Evolutionary conservation across 345 rosid genomes (phyloP).

Genomic region (Carallia brachiata): DNA sequence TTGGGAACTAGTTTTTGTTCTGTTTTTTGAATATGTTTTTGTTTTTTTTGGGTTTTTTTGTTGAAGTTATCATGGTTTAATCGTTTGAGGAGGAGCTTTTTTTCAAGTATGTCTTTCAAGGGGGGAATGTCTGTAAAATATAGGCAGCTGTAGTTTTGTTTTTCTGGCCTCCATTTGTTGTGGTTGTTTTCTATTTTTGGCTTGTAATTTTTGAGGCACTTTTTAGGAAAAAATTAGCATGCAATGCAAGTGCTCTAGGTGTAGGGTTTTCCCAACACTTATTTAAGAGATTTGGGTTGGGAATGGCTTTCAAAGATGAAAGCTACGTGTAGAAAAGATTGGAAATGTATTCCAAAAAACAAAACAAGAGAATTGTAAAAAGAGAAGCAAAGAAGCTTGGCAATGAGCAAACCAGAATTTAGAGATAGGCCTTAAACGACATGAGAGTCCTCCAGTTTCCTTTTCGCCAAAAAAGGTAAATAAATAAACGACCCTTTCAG

Average conservation of each 20-base stretch:
- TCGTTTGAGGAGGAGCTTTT: constrained; percentile 39
- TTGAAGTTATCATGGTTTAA: constrained; percentile 49
- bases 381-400: not conserved
- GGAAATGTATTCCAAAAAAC: constrained; percentile 9
- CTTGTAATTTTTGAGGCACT: constrained; percentile 20
- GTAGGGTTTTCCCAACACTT: constrained; percentile 12
- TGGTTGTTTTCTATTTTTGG: not conserved
- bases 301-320: constrained; percentile 21
- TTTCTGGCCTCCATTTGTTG: not conserved
- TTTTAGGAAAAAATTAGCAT: constrained; percentile 17
- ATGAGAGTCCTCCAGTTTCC: too few relatives aligned
- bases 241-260: constrained; percentile 17
- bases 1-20: too few relatives aligned
- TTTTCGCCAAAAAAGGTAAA: not conserved
- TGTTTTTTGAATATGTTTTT: too few relatives aligned
- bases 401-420: too few relatives aligned
- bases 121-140: constrained; percentile 23
- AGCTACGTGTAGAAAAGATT: constrained; percentile 21
- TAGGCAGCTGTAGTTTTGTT: too few relatives aligned
- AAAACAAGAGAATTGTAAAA: not conserved
- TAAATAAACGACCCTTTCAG: not conserved
- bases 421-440: too few relatives aligned
- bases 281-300: constrained; percentile 16
- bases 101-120: constrained; percentile 23
- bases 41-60: not conserved